phyloP scores from a whole-genome alignment of 805 yeast genomes.

The Hanseniaspora singularis region DNA sequence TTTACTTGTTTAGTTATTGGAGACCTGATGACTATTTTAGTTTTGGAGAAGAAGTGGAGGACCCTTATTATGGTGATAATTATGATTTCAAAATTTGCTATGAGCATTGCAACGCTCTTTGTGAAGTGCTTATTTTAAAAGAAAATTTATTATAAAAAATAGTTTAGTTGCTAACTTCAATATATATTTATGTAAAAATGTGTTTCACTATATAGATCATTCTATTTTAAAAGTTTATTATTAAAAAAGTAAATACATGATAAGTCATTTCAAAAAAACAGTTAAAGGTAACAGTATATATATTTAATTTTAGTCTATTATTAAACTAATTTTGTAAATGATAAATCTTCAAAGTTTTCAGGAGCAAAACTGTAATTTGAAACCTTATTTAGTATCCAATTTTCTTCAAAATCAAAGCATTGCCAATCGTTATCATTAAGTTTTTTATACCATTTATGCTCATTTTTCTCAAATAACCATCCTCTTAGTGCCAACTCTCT shows the following conservation, averaged over 20 bases:
- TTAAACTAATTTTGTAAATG: neutral
- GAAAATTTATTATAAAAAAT: neutral
- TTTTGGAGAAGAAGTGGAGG: constrained; percentile 54
- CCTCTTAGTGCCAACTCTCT: constrained; percentile 64
- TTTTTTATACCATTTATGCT: constrained; percentile 28
- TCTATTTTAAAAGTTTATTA: no score
- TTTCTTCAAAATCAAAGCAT: constrained; percentile 65
- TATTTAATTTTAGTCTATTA: no score
- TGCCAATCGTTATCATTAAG: constrained; percentile 39
- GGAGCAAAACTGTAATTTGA: neutral
- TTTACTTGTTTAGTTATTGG: constrained; percentile 75
- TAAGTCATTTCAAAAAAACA: no score
- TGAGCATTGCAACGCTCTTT: constrained; percentile 61
- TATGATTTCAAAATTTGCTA: constrained; percentile 74
- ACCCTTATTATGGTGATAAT: constrained; percentile 85
- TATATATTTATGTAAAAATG: no score
- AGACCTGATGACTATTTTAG: constrained; percentile 34
- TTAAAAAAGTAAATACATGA: no score
- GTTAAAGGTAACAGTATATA: no score
- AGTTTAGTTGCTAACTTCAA: neutral
- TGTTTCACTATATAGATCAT: no score
- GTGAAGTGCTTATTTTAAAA: constrained; percentile 50
- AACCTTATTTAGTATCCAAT: constrained; percentile 14
- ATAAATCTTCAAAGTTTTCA: constrained; percentile 9
- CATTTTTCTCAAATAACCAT: constrained; percentile 50